Percentiles rank a stretch among this genome's conserved stretches.
Conservation (phyloP, 2,329 filamentous ascomycete genomes). For the Arthrobotrys iridis region DNA sequence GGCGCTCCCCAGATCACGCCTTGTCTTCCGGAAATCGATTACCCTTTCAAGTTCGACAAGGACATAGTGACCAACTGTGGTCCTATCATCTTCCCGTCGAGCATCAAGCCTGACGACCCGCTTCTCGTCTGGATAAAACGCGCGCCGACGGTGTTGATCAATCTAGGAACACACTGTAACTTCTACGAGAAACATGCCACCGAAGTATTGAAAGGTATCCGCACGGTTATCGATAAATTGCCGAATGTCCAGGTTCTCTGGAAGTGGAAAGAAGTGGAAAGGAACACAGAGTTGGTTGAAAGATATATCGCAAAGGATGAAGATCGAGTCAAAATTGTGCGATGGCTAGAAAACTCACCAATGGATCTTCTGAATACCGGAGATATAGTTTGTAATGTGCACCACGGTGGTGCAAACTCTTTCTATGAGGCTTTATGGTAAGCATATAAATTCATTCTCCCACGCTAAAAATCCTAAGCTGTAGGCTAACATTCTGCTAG, state of each 20-base stretch:
- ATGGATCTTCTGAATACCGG: slow-evolving; percentile 61
- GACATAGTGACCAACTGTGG: slow-evolving; percentile 53
- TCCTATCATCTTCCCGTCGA: slow-evolving; percentile 51
- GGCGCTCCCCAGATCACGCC: slow-evolving; percentile 52
- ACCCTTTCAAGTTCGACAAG: slow-evolving; percentile 38
- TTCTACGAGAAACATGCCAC: slow-evolving; percentile 38
- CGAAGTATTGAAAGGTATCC: slow-evolving; percentile 43
- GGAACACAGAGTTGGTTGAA: neutral
- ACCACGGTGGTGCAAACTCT: slow-evolving; percentile 66
- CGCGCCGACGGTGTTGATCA: slow-evolving; percentile 55
- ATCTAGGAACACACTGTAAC: slow-evolving; percentile 54
- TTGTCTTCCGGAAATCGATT: slow-evolving; percentile 53
- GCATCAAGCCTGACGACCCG: slow-evolving; percentile 39
- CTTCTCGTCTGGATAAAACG: slow-evolving; percentile 50
- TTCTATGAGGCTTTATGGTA: slow-evolving; percentile 62
- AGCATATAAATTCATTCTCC: slow-evolving; percentile 41
- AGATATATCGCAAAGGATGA: slow-evolving; percentile 18
- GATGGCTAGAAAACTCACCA: slow-evolving; percentile 47
- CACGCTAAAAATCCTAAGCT: neutral
- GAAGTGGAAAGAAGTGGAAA: slow-evolving; percentile 50
- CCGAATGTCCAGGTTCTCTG: slow-evolving; percentile 54
- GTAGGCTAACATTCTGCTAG: slow-evolving; percentile 10
- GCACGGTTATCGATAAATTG: slow-evolving; percentile 27
- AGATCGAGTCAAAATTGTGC: slow-evolving; percentile 42
- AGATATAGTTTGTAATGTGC: slow-evolving; percentile 62